A percentile compares a stretch with the other conserved stretches of the same genome.
phyloP scores from a whole-genome alignment of 2,329 filamentous ascomycete species.

The Aureobasidium uvarum region DNA sequence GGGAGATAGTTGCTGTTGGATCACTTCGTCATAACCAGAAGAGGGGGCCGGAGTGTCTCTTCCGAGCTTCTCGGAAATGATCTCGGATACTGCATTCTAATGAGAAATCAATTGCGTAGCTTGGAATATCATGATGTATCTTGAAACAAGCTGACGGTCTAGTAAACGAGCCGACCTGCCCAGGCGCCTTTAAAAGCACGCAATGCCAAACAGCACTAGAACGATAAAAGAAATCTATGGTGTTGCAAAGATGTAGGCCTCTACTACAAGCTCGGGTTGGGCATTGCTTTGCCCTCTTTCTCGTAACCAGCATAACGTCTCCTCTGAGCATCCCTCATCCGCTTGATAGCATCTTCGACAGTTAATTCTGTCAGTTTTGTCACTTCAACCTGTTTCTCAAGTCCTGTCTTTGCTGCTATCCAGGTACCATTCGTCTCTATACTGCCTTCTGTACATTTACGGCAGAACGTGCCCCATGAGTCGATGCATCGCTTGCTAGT shows the following conservation, averaged over 20 bases:
- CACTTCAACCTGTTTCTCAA: conserved; percentile 35
- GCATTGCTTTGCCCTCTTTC: conserved; percentile 37
- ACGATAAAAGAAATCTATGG: neutral
- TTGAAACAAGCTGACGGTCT: neutral
- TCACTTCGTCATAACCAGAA: neutral
- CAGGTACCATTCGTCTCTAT: conserved; percentile 36
- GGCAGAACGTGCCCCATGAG: conserved; percentile 39
- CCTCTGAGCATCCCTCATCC: conserved; percentile 36
- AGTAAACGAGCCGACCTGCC: neutral
- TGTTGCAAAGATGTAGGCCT: neutral
- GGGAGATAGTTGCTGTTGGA: neutral
- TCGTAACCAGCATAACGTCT: conserved; percentile 36
- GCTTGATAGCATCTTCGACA: conserved; percentile 29
- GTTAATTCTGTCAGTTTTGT: conserved; percentile 29
- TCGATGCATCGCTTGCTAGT: conserved; percentile 39
- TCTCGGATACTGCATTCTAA: neutral
- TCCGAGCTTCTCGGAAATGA: neutral
- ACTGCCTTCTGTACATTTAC: conserved; percentile 33
- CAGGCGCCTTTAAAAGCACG: neutral
- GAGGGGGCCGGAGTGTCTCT: neutral
- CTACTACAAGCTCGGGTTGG: conserved; percentile 35
- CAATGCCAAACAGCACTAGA: neutral
- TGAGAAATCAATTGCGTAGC: neutral
- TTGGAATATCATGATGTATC: neutral
- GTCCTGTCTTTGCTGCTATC: conserved; percentile 36